Base-by-base conservation (phyloP, 225 moss, liverwort and hornwort species). In the Sphagnum contortum region DNA sequence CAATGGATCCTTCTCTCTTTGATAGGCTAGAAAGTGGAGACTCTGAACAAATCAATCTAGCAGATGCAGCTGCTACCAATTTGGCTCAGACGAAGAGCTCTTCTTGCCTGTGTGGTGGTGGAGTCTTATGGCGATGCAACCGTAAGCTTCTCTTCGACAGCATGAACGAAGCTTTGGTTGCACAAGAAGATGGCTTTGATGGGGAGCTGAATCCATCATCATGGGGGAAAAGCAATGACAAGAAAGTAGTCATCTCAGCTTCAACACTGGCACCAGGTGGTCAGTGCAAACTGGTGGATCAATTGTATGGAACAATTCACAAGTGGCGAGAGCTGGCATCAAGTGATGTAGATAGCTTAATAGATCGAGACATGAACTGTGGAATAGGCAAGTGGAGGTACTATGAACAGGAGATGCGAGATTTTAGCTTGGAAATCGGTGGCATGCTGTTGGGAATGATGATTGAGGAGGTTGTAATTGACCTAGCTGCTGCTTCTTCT, bases 121-220 rank as follows among this genome's bases (percentile, higher is more conserved):
- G 52, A 52, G 9, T 9, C 9, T 52, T 52, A 9, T 52, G 52
- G 52, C 6, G 52, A 52, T 52, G 52, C 9, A 76, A 93, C 58
- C 83, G 88, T 48, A 81, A 76, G 70, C 77, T 93, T 12, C 68
- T 93, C 10, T 90, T 90, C 5, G 90, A 93, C 61, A 76, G 81
- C 9, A 80, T 82, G 44, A 77, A 79, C 48, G 92, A 93, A 66
- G 83, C 82, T 5, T 29, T 29, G 29, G 29, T 29, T 29, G 29
- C 29, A 29, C 0, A 29, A 29, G 29, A 29, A 29, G 29, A 29
- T 29, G 29, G 29, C 29, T 29, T 29, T 29, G 29, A 29, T 29
- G 29, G 29, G 29, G 29, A 29, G 29, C 29, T 29, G 29, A 29
- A 29, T 29, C 29, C 29, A 29, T 29, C 29, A 29, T 29, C 1